Evolutionary conservation across 176 grass and related monocot genomes (phyloP), one percentile per base, ranked within the genome.

Genomic region (Bolboschoenus planiculmis): DNA sequence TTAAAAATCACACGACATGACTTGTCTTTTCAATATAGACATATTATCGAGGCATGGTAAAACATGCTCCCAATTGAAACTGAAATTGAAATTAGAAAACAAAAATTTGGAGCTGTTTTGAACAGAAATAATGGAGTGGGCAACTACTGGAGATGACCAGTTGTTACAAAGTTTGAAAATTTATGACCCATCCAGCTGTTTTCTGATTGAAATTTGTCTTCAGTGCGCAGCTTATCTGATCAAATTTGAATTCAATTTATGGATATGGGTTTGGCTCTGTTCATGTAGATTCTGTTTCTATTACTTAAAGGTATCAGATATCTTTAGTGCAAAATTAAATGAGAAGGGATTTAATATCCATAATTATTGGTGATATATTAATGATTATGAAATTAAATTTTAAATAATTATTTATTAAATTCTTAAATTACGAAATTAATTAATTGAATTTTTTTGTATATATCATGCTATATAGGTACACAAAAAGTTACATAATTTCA

Each of bases 151-250:
- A 76, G 72, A 51, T 6, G 14, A 51, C 11, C 72, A 33, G 72
- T 76, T 5, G 18, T 16, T 51, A 50, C 46, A 76, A 48, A 29
- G n/a, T 51, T 76, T 48, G 72, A 31, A 76, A 76, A 51, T 33
- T 76, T 76, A 76, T 76, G 72, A 31, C 54, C 2, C 56, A 7
- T 81, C n/a, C 56, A 63, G 78, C 23, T 44, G 72, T 44, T 65
- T 82, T 44, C 56, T 62, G 33, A 81, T 46, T 26, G 20, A 81
- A 30, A 44, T 64, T 81, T 47, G 56, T 79, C 50, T 79, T 64
- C 36, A 64, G 36, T 81, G 26, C 30, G 6, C n/a, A 46, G 55
- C 23, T 36, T 4, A 36, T 30, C 57, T 34, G 59, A 44, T 48
- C 10, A 64, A 47, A 43, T 65, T 64, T 64, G 26, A 82, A 82